Evolutionary conservation across 495 filamentous ascomycete species (phyloP).

Genomic region (Tuber calosporum): DNA sequence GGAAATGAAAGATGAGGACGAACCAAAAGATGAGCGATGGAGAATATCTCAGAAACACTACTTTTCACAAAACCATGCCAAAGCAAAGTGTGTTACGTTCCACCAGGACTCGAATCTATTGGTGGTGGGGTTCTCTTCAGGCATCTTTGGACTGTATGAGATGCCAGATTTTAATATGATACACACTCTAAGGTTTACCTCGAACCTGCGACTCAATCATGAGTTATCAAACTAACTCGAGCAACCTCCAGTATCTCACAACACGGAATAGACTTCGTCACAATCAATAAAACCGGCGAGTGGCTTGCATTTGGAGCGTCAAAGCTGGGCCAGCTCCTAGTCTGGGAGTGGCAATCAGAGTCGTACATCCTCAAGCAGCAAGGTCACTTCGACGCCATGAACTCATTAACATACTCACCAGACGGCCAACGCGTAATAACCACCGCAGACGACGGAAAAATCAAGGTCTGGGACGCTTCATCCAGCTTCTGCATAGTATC

Average conservation of each 20-base stretch:
- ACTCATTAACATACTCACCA: slow-evolving; percentile 82
- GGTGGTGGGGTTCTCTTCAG: slow-evolving; percentile 89
- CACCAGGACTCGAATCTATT: slow-evolving; percentile 79
- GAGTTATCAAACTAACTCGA: background rate
- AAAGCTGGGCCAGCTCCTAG: slow-evolving; percentile 83
- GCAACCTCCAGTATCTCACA: slow-evolving; percentile 69
- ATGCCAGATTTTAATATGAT: slow-evolving; percentile 96
- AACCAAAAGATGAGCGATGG: slow-evolving; percentile 59
- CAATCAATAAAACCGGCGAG: slow-evolving; percentile 86
- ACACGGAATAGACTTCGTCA: slow-evolving; percentile 87
- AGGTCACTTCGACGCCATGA: slow-evolving; percentile 95
- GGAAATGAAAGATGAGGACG: slow-evolving; percentile 53
- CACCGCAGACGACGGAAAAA: slow-evolving; percentile 88
- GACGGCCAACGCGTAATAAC: slow-evolving; percentile 91
- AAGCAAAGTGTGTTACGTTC: slow-evolving; percentile 79
- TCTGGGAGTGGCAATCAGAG: slow-evolving; percentile 99
- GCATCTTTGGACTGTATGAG: slow-evolving; percentile 87
- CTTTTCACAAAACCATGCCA: slow-evolving; percentile 83
- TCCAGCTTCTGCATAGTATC: slow-evolving; percentile 97
- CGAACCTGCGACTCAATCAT: slow-evolving; percentile 34
- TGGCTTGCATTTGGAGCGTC: slow-evolving; percentile 98
- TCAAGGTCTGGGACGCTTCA: slow-evolving; percentile 95
- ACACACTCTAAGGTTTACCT: slow-evolving; percentile 61
- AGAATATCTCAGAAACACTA: slow-evolving; percentile 79
- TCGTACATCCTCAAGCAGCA: slow-evolving; percentile 99